phyloP scores from a whole-genome alignment of 2,329 filamentous ascomycete species.

The Nigrospora sphaerica region DNA sequence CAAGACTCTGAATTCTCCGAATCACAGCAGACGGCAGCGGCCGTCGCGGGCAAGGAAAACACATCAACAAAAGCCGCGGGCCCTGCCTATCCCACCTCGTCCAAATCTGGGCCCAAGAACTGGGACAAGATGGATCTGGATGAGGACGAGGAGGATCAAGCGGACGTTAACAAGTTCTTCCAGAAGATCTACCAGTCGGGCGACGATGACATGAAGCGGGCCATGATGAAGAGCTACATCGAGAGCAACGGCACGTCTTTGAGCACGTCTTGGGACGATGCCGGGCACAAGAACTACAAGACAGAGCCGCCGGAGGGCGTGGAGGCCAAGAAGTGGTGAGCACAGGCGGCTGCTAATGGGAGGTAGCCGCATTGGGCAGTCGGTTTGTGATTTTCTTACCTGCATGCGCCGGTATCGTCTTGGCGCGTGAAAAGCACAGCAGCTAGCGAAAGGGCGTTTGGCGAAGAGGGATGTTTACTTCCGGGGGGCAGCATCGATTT shows the following conservation, averaged over 20 bases:
- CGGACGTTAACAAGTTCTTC: slow-evolving; percentile 75
- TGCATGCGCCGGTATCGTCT: too few species aligned
- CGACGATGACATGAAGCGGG: slow-evolving; percentile 72
- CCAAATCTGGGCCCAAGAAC: slow-evolving; percentile 74
- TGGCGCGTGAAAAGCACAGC: too few species aligned
- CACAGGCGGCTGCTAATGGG: too few species aligned
- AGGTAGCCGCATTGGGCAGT: too few species aligned
- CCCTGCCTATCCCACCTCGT: slow-evolving; percentile 79
- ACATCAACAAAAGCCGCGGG: slow-evolving; percentile 3
- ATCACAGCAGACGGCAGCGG: too few species aligned
- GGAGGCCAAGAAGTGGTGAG: slow-evolving; percentile 63
- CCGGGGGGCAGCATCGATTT: too few species aligned
- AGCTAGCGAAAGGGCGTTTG: too few species aligned
- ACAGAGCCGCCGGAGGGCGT: slow-evolving; percentile 70
- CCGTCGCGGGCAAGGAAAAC: slow-evolving; percentile 6
- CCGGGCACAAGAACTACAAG: slow-evolving; percentile 64
- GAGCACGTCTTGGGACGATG: slow-evolving; percentile 87
- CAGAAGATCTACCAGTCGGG: slow-evolving; percentile 77
- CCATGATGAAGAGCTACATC: slow-evolving; percentile 96
- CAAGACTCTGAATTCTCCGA: too few species aligned
- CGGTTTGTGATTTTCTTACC: too few species aligned
- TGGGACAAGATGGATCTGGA: slow-evolving; percentile 72
- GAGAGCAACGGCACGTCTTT: slow-evolving; percentile 92
- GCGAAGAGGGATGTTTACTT: too few species aligned
- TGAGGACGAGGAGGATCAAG: slow-evolving; percentile 43